Conservation (phyloP, 352 stramenopile genomes). For the Globisporangium mamillatum region DNA sequence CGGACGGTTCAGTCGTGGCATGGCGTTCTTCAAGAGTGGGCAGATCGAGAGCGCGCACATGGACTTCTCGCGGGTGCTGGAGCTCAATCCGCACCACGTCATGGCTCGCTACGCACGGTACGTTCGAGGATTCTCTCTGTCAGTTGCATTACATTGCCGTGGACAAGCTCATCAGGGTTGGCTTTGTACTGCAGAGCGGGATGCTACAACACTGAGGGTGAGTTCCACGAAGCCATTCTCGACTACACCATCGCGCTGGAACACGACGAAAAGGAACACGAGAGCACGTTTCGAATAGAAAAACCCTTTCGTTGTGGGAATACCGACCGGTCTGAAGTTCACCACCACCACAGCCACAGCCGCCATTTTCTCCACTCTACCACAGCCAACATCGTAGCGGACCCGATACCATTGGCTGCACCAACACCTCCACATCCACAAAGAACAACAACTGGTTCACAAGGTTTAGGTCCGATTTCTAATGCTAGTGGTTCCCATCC, state of each 20-base stretch:
- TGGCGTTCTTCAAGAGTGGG: constrained; percentile 61
- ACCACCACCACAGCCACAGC: background rate
- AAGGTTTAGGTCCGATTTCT: background rate
- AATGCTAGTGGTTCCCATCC: background rate
- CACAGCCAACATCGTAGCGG: background rate
- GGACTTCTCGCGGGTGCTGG: constrained; percentile 63
- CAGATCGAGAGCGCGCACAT: constrained; percentile 49
- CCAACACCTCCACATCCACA: background rate
- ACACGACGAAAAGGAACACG: constrained; percentile 56
- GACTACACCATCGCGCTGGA: constrained; percentile 72
- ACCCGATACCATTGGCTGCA: background rate
- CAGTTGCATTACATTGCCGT: background rate
- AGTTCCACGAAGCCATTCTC: constrained; percentile 70
- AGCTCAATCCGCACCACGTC: constrained; percentile 69
- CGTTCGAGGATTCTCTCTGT: background rate
- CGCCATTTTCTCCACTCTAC: background rate
- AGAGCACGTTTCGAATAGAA: constrained; percentile 24
- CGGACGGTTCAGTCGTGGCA: constrained; percentile 66
- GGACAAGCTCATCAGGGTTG: background rate
- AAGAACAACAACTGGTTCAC: background rate
- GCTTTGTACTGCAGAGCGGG: constrained; percentile 33
- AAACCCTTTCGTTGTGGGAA: constrained; percentile 20
- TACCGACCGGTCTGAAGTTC: background rate
- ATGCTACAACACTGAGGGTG: constrained; percentile 69
- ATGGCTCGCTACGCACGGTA: constrained; percentile 73